Evolutionary conservation across 371 early-diverging fungal genomes (phyloP), one percentile per base, ranked within the genome.

Genomic region (Mucor sp.): DNA sequence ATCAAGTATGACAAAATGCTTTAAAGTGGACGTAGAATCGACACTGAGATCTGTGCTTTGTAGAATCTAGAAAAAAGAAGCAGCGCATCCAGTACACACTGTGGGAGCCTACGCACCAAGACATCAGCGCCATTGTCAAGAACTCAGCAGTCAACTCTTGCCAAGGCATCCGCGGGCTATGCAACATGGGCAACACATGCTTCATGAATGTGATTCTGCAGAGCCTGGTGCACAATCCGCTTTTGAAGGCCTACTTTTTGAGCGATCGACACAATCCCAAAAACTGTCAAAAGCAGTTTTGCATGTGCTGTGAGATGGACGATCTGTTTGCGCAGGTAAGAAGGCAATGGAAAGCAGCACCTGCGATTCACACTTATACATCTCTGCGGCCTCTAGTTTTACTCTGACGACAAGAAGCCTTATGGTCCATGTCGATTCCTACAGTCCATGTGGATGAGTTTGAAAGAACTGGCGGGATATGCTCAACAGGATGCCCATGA

Each of bases 401-500:
- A 91, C 68, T 85, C 89, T 6, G 91, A 90, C 0, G 80, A 84
- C 39, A 88, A 83, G 47, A 74, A 82, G 39, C 95, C 98, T 4
- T 93, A 89, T 74, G 94, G 90, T 0, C 97, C 98, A 1, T 84
- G 90, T 65, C 78, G 85, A 32, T 94, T 98, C 59, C 78, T 98
- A 25, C 91, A 90, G 57, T 75, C 93, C 23, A 90, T 96, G 86
- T 98, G 99, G 99, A 88, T 89, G 80, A 87, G 91, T 21, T 86
- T 90, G 35, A 83, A 87, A 37, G 92, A 96, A 47, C 79, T 98
- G 39, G 96, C 98, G 33, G 94, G 97, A 3, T 95, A 96, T 70
- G 89, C 91, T 5, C 97, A 98, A 76, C 98, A 98, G 71, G 99
- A 98, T 73, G 95, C 97, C 0, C 99, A 98, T 75, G 99, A 98